Evolutionary conservation across 2,329 filamentous ascomycete genomes (phyloP), one percentile per base, ranked within the genome.

Genomic region (Penicillium sp.): DNA sequence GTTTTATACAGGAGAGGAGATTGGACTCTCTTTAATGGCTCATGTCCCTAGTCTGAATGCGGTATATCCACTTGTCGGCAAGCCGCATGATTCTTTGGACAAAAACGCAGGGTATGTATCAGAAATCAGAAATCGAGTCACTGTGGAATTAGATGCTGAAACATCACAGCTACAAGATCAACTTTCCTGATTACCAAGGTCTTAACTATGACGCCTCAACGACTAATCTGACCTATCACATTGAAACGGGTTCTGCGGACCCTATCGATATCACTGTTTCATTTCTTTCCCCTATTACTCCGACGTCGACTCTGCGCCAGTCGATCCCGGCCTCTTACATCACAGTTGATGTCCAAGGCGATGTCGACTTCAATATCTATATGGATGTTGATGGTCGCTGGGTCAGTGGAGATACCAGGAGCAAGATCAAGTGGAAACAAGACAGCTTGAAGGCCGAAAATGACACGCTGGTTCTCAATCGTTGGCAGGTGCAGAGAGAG

Each of bases 251-350:
- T 2, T 54, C 59, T 9, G 53, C 62, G 7, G 61, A 62, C 8
- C 69, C 75, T 14, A 65, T 79, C 28, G 76, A 84, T 49, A 73
- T 87, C 45, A 77, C 76, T 2, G 67, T 87, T 28, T 86, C 83
- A 8, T 87, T 80, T 55, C 74, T 91, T 42, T 91, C 87, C 7
- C 88, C 88, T 3, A 86, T 93, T 41, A 92, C 88, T 0, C 87
- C 88, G 1, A 88, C 86, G 1, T 91, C 88, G 48, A 91, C 87
- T 38, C 75, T 91, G 60, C 80, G 88, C 55, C 88, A 92, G 73
- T 84, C 87, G 13, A 80, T 93, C 28, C 89, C 89, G n/a, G 89
- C 88, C 10, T 84, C 85, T 22, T 95, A 95, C 65, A 64, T 95
- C 53, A 86, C 81, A 5, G 77, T 92, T 34, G 72, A 83, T 61